phyloP scores from a whole-genome alignment of 2,329 filamentous ascomycete species.

The Boeremia exigua region DNA sequence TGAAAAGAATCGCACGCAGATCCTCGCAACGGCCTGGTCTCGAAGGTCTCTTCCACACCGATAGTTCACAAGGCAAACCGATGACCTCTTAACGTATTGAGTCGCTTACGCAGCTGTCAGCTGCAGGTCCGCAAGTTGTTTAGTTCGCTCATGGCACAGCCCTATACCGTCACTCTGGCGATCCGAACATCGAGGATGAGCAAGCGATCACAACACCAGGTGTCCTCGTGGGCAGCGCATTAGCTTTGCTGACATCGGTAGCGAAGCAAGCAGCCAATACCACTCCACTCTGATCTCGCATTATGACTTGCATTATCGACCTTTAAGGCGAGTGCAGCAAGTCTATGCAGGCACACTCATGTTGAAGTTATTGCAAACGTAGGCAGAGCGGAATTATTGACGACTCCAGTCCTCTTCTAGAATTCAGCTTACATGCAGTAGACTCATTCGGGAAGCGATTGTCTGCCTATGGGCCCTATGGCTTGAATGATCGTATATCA shows the following conservation, averaged over 20 bases:
- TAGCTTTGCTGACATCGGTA: conserved; percentile 20
- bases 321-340: conserved; percentile 4
- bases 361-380: neutral
- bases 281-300: conserved; percentile 14
- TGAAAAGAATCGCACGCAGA: neutral
- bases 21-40: neutral
- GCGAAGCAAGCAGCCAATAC: conserved; percentile 12
- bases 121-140: conserved; percentile 30
- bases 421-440: conserved; percentile 3
- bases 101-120: conserved; percentile 27
- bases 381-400: neutral
- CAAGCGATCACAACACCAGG: conserved; percentile 27
- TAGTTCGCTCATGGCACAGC: conserved; percentile 18
- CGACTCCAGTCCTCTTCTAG: neutral
- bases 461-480: neutral
- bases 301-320: conserved; percentile 15
- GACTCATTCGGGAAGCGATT: neutral
- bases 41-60: neutral
- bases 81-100: conserved; percentile 6
- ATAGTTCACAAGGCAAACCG: conserved; percentile 1
- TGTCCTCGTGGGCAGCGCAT: conserved; percentile 17
- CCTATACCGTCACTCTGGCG: conserved; percentile 4
- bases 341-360: conserved; percentile 15
- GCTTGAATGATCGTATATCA: neutral
- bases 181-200: conserved; percentile 21